Evolutionary conservation across 2,329 filamentous ascomycete species (phyloP), one percentile per base, ranked within the genome.

Genomic region (Talaromyces sp.): DNA sequence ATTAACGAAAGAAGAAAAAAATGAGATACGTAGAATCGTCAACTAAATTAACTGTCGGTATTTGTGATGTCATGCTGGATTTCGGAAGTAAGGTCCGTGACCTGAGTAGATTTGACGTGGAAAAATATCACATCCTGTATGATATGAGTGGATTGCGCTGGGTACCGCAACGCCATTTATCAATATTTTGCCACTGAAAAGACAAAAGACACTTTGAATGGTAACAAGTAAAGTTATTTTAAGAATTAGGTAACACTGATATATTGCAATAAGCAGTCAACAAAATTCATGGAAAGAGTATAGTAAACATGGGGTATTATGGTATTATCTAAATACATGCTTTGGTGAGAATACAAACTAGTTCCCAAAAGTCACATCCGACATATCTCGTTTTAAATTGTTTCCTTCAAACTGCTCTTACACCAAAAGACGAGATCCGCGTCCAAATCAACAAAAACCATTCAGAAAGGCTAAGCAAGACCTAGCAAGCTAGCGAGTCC

Each of bases 31-130:
- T 41, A 29, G 35, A 32, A 21, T 1, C 12, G 14, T 50, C 3
- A 3, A 50, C 14, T 26, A 26, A 26, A 50, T 50, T 21, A 11
- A 21, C n/a, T 4, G 24, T 21, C 43, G 46, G 54, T 38, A 46
- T 26, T 26, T 27, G 58, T 60, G 58, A 60, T 60, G 58, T 60
- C 58, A 60, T 60, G 51, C 56, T 60, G 46, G 43, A 19, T 60
- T 54, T 53, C 58, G 58, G 58, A 56, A 53, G n/a, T 19, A 19
- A 14, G 8, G 32, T 60, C 58, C 58, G 54, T 12, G 27, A 32
- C 41, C 48, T 19, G 43, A 24, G 19, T 50, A 50, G 2, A 26
- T 21, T 50, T 50, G 24, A 21, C 43, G 43, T 50, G 35, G 35
- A 38, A 38, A 5, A 38, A n/a, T 38, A 38, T 38, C 17, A 38